Conservation (phyloP, 2,329 filamentous ascomycete genomes). For the Cytospora leucostoma region DNA sequence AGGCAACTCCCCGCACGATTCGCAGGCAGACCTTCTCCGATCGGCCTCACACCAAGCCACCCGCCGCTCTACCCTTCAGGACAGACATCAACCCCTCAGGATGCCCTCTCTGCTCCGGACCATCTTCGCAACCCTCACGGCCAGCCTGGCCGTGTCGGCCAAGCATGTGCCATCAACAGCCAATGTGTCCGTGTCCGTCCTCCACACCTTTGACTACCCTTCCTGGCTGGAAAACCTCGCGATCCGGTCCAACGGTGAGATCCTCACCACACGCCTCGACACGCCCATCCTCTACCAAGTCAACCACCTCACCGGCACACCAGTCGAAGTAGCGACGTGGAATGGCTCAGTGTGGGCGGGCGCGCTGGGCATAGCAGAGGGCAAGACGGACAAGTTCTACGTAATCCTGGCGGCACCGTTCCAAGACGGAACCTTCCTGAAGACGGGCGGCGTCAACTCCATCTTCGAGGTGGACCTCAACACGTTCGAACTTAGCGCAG, state of each 20-base stretch:
- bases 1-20: too few relatives aligned
- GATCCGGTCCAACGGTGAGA: constrained; percentile 22
- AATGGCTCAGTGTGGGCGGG: constrained; percentile 2
- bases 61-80: too few relatives aligned
- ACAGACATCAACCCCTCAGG: neutral
- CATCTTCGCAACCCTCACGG: constrained; percentile 1
- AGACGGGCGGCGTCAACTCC: constrained; percentile 17
- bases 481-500: constrained; percentile 1
- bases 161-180: neutral
- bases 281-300: constrained; percentile 18
- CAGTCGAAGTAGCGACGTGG: constrained; percentile 15
- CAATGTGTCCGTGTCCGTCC: constrained; percentile 8
- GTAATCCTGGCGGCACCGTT: constrained; percentile 16
- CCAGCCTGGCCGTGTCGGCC: neutral
- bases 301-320: constrained; percentile 12
- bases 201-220: constrained; percentile 13
- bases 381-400: constrained; percentile 10
- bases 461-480: constrained; percentile 17
- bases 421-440: constrained; percentile 4
- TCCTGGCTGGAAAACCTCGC: constrained; percentile 23
- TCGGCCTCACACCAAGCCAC: too few relatives aligned
- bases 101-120: constrained; percentile 7
- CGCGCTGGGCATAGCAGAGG: constrained; percentile 16
- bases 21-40: too few relatives aligned
- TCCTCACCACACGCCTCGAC: constrained; percentile 19